Base-by-base conservation (phyloP, 768 basidiomycete genomes). In the Tricholoma hemisulphureum region DNA sequence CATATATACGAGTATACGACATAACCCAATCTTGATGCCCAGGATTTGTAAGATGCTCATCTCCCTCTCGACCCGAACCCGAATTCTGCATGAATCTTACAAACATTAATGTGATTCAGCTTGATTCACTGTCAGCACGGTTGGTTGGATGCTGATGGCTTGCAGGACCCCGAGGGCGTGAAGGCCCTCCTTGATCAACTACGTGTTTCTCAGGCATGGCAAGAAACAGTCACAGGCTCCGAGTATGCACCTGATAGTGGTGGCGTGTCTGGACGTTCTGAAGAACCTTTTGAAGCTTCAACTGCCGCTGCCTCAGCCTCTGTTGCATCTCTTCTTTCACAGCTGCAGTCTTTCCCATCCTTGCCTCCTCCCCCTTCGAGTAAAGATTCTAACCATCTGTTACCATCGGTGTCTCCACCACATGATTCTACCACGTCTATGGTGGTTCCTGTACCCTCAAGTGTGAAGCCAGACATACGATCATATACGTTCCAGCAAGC, bases 171-270 rank as follows among this genome's bases (percentile, higher is more conserved):
- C 48, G 76, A 76, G 59, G 83, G 81, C 45, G 79, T 94, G 49
- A 81, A 83, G 63, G 85, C 88, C 24, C 78, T 93, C 23, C 80
- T 94, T 16, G 87, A 91, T 53, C 82, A 83, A 60, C 75, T 93
- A 11, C 77, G 83, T 51, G 71, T 78, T 2, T 92, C 91, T 3
- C 78, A 83, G 63, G 87, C 84, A 21, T 92, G 88, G 89, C 81
- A 86, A 63, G 77, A 85, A 50, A n/a, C n/a, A n/a, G 66, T 76
- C 11, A 51, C 62, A 7, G 29, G 43, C 18, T 23, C 57, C n/a
- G n/a, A n/a, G 37, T 29, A 58, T 14, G 32, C 43, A 18, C 41
- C 32, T 23, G 55, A 58, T 52, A 14, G 49, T 46, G 37, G 29
- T n/a, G 2, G 39, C 50, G 29, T 46, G 16, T 18, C 51, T n/a